Evolutionary conservation across 2,329 filamentous ascomycete species (phyloP), one percentile per base, ranked within the genome.

Genomic region (Aphanoascus verrucosus): DNA sequence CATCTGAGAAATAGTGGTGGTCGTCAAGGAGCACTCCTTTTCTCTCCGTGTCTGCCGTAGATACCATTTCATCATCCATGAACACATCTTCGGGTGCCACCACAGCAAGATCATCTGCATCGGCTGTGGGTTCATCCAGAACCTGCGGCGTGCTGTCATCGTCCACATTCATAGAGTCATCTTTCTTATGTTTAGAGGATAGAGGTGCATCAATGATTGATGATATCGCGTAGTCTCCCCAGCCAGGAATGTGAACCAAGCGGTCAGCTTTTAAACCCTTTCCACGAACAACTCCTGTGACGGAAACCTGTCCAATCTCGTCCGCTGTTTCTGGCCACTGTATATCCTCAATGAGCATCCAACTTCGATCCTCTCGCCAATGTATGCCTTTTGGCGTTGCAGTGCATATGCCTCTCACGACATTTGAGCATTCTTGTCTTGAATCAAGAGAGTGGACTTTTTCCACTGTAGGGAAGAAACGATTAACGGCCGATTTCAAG

Each of bases 1-100:
- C 91, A 42, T 97, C 91, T 0, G 90, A 90, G 65, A 97, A 98
- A 69, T 98, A 98, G 67, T 97, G 91, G 67, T 98, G 91, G 60
- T 97, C 91, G 61, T 98, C 93, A 8, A 98, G 77, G 40, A 98
- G 74, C 1, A 98, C 93, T 59, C 91, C 93, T 71, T 91, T 94
- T 65, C 84, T 83, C 42, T 77, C 75, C 1, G 74, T 72, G 19
- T 76, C 72, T 2, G 75, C 76, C 62, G 78, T 60, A 56, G 74
- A 66, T 61, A 76, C 54, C 72, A 72, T 64, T 19, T 80, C 79
- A 19, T 81, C 78, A 57, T 87, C 85, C 88, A 95, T 93, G 55
- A 81, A 75, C 2, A 83, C 79, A 63, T 91, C 88, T 66, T 97
- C 91, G 0, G 90, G 91, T 0, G 93, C 91, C 53, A 97, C 77